Base-by-base conservation (phyloP, 2,329 filamentous ascomycete genomes). In the Neofusicoccum parvum region DNA sequence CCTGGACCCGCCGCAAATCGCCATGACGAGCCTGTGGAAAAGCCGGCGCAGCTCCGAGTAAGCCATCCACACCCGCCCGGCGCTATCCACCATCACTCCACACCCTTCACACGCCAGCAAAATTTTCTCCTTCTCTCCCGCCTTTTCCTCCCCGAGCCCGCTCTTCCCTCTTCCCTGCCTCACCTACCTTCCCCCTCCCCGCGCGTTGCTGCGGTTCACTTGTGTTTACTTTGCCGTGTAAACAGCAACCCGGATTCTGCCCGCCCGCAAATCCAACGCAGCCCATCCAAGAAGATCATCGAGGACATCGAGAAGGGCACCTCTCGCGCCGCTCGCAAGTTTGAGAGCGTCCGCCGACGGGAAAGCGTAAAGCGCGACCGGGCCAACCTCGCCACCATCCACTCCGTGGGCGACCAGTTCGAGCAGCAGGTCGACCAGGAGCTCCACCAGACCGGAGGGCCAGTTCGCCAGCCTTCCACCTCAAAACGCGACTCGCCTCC, bases 21-120 rank as follows among this genome's bases (percentile, higher is more conserved):
- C 69, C 70, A 78, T 78, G 76, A 74, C 75, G 69, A 77, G 74
- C 72, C 76, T 76, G 75, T 74, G 74, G 67, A 74, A 74, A 69
- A 75, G 74, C 68, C 71, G 71, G 66, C 72, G 73, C 69, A 78
- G 75, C 75, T 76, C 76, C 71, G 75, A 78, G 76, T 78, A 71
- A 77, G 75, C 74, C 60, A 69, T 67, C 51, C 64, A 66, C 68
- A 56, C 62, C 62, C 49, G 48, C 62, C 50, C 62, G 39, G 46
- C 62, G 66, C 64, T 67, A 56, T 62, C 54, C 32, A 53, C 67
- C 67, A 14, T 65, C 63, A 65, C 65, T 60, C 59, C 48, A 62
- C 59, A 62, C 20, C 27, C 7, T 43, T 23, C 37, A 34, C 56
- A 60, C 56, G 56, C 32, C 70, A 69, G 69, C 69, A 65, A 68